Evolutionary conservation across 2,329 filamentous ascomycete species (phyloP), one percentile per base, ranked within the genome.

Genomic region (Nothomitra cinnamomea): DNA sequence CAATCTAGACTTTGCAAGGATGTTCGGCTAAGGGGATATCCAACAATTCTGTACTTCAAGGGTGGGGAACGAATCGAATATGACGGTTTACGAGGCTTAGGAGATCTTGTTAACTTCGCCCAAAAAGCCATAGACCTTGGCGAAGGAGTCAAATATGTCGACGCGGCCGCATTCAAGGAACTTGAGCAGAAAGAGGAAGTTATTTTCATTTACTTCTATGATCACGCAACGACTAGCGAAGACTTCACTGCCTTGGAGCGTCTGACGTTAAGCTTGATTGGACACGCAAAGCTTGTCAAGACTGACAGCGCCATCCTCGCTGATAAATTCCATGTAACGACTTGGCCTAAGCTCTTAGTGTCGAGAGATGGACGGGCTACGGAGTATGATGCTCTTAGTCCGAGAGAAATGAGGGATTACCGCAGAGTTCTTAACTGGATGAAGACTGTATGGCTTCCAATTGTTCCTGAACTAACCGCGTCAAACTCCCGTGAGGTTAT

Each of bases 161-260:
- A 89, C 62, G 81, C 82, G 8, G 77, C 75, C 22, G 73, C 77
- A 2, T 88, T 98, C 63, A 82, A 85, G 65, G 81, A 82, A 57
- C 72, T 98, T 61, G 90, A 98, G 67, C 78, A 92, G 72, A 90
- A 85, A 58, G 87, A 96, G 61, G 89, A 96, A 56, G 92, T 98
- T 57, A 83, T 96, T 53, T 98, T 98, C 67, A 71, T 95, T 59
- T 98, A 96, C 71, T 94, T 96, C 68, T 98, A 95, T 68, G 92
- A 98, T 64, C 82, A 94, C 60, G 92, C 92, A 12, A 95, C 90
- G 1, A 94, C 88, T 0, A 82, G 75, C 43, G 92, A 98, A 68
- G 92, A 98, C 64, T 95, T 98, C 63, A 74, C 77, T 60, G 89
- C 90, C 21, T 72, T 98, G 43, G 87, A 96, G 58, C 81, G 88